Evolutionary conservation across 352 stramenopile species (phyloP).

Genomic region (Phytophthora melonis): DNA sequence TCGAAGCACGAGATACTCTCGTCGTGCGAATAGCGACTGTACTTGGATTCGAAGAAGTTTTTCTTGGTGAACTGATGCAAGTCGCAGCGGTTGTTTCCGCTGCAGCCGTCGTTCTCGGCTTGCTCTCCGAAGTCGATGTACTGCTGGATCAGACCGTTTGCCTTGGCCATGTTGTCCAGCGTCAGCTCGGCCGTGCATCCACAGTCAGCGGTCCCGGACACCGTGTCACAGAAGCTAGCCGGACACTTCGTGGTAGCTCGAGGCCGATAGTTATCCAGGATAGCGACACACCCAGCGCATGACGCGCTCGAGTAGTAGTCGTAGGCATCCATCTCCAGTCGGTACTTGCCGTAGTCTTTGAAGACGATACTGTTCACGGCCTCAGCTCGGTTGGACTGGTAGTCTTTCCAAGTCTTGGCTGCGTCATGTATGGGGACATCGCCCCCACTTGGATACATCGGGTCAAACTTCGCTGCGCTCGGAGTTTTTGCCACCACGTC

Average conservation of each 20-base stretch:
- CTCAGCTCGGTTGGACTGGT: slow-evolving; percentile 46
- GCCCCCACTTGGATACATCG: slow-evolving; percentile 12
- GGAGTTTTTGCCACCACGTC: slow-evolving; percentile 25
- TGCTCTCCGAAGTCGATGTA: slow-evolving; percentile 51
- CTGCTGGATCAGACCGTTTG: slow-evolving; percentile 37
- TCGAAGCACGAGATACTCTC: slow-evolving; percentile 39
- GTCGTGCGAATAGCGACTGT: slow-evolving; percentile 31
- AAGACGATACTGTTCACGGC: slow-evolving; percentile 59
- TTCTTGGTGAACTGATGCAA: slow-evolving; percentile 37
- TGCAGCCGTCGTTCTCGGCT: slow-evolving; percentile 62
- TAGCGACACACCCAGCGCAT: slow-evolving; percentile 61
- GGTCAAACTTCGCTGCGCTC: slow-evolving; percentile 17
- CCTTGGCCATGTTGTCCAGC: slow-evolving; percentile 34
- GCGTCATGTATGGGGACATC: slow-evolving; percentile 24
- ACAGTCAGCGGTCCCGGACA: slow-evolving; percentile 5
- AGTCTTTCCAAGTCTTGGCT: slow-evolving; percentile 59
- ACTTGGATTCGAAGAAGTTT: slow-evolving; percentile 55
- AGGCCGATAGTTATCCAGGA: slow-evolving; percentile 66
- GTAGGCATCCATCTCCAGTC: slow-evolving; percentile 54
- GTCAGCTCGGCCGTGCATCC: slow-evolving; percentile 35
- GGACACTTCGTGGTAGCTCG: slow-evolving; percentile 51
- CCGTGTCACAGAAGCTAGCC: slow-evolving; percentile 43
- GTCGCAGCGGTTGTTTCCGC: slow-evolving; percentile 57
- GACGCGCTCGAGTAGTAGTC: slow-evolving; percentile 55
- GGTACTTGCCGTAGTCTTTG: slow-evolving; percentile 61